Conservation (phyloP, 148 eudicot genomes). For the Persicaria tinctoria region DNA sequence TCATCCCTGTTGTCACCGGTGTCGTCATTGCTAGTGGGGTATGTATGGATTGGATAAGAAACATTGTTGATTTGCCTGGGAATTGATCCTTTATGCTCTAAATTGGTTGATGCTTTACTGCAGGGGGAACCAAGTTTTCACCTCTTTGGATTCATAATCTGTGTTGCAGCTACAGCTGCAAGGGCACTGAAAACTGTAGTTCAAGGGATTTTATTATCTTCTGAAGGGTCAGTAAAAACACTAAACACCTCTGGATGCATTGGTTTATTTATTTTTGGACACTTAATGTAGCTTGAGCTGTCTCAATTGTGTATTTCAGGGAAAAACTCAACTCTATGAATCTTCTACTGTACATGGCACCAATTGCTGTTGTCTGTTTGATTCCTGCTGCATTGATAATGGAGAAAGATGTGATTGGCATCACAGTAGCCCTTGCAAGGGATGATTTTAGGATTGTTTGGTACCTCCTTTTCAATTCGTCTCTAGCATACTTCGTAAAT, state of each 20-base stretch:
- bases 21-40: slow-evolving; percentile 90
- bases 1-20: slow-evolving; percentile 75
- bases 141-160: slow-evolving; percentile 81
- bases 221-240: slow-evolving; percentile 52
- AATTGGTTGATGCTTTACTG: slow-evolving; percentile 12
- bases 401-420: slow-evolving; percentile 75
- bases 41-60: slow-evolving; percentile 14
- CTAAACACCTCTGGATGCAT: slow-evolving; percentile 6
- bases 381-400: slow-evolving; percentile 71
- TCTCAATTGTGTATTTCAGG: slow-evolving; percentile 30
- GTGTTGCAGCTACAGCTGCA: slow-evolving; percentile 91
- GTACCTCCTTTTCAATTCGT: slow-evolving; percentile 78
- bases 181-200: slow-evolving; percentile 82
- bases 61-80: not conserved
- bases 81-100: not conserved
- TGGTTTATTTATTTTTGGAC: not conserved
- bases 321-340: slow-evolving; percentile 93
- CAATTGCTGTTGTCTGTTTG: slow-evolving; percentile 63
- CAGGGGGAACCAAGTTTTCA: slow-evolving; percentile 95
- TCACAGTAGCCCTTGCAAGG: slow-evolving; percentile 68
- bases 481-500: slow-evolving; percentile 75
- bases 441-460: slow-evolving; percentile 53
- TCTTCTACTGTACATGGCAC: slow-evolving; percentile 92
- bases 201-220: slow-evolving; percentile 79
- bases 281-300: not conserved